Evolutionary conservation across 2,329 filamentous ascomycete genomes (phyloP).

Genomic region (Remersonia thermophila): DNA sequence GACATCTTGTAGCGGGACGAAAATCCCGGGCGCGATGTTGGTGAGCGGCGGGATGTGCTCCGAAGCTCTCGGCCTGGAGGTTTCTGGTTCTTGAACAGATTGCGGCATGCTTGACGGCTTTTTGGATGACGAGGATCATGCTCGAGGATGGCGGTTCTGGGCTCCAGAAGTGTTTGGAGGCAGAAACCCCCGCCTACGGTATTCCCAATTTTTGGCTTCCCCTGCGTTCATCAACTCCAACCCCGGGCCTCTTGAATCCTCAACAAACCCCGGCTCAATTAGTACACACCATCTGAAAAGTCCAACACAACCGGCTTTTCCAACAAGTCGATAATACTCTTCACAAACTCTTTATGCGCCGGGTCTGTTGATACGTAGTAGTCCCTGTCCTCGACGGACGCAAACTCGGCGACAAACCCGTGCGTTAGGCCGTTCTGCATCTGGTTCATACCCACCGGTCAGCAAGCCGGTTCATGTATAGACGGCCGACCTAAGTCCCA

Average conservation of each 20-base stretch:
- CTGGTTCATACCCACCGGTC: no score
- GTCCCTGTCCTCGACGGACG: slow-evolving; percentile 50
- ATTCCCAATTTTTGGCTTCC: no score
- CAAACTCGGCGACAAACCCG: slow-evolving; percentile 54
- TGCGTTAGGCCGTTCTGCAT: slow-evolving; percentile 55
- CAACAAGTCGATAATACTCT: slow-evolving; percentile 33
- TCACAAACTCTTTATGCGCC: slow-evolving; percentile 45
- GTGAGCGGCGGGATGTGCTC: slow-evolving; percentile 19
- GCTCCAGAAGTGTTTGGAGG: no score
- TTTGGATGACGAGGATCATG: no score
- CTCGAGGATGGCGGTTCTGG: no score
- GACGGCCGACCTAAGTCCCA: no score
- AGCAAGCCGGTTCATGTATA: no score
- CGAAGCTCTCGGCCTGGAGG: slow-evolving; percentile 1
- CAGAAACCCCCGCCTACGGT: no score
- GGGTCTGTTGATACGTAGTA: slow-evolving; percentile 56
- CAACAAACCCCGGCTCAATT: no score
- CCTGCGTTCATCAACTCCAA: neutral
- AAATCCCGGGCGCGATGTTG: slow-evolving; percentile 21
- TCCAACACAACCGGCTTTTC: slow-evolving; percentile 45
- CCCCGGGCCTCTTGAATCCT: no score
- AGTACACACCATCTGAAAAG: slow-evolving; percentile 32
- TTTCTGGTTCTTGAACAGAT: slow-evolving; percentile 1
- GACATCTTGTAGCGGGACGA: slow-evolving; percentile 21
- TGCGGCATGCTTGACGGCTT: no score